Percentiles rank a stretch among this genome's conserved stretches.
phyloP scores from a whole-genome alignment of 306 rosid genomes.

The Cucumis sativus region DNA sequence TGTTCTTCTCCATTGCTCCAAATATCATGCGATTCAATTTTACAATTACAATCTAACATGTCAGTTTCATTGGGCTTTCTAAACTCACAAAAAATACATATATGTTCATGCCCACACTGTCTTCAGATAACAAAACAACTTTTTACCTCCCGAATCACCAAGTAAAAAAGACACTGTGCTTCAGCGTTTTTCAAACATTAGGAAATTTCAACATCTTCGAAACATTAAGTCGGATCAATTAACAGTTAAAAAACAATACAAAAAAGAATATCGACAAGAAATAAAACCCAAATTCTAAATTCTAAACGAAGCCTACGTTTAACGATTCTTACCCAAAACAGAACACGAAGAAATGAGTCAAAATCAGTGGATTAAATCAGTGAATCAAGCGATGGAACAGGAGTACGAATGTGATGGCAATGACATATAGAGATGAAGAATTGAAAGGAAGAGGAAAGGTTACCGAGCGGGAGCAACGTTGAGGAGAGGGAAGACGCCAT shows the following conservation, averaged over 20 bases:
- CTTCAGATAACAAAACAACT: not conserved
- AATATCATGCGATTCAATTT: not conserved
- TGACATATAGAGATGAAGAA: not conserved
- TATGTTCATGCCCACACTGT: not conserved
- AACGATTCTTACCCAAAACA: not conserved
- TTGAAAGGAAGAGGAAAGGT: not conserved
- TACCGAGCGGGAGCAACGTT: slow-evolving; percentile 51
- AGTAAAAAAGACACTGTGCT: not conserved
- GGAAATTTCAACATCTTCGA: not conserved
- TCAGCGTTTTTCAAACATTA: not conserved
- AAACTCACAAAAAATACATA: not conserved
- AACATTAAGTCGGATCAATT: not conserved
- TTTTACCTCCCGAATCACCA: not conserved
- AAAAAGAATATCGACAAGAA: not conserved
- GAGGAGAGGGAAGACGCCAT: slow-evolving; percentile 45
- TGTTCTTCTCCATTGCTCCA: not conserved
- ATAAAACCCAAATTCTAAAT: not conserved
- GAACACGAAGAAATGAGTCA: not conserved
- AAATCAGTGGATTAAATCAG: not conserved
- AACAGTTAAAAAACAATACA: not conserved
- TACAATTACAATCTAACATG: not conserved
- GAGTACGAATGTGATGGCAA: not conserved
- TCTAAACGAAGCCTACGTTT: not conserved
- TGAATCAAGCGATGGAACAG: not conserved
- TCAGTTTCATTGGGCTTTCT: not conserved